Conservation (phyloP, 371 early-diverging fungal species). For the Mortierella sp. region DNA sequence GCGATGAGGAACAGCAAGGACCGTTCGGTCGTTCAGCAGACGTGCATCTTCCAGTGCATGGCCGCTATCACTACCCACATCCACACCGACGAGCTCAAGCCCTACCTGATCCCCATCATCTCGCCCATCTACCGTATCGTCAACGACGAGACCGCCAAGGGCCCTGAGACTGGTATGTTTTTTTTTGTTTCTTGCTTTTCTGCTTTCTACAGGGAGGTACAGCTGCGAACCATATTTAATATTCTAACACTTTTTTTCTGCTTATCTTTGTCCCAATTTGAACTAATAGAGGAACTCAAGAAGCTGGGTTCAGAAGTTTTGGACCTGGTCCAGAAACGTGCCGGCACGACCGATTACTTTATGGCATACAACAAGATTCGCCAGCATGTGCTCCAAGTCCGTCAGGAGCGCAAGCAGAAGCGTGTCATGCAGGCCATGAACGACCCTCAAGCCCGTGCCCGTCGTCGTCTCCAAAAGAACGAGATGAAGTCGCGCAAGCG, state of each 20-base stretch:
- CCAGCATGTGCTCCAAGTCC: constrained; percentile 67
- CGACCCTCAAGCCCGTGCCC: constrained; percentile 77
- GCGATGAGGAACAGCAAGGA: constrained; percentile 55
- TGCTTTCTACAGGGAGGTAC: neutral
- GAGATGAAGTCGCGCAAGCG: constrained; percentile 72
- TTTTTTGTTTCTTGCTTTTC: neutral
- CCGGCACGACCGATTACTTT: constrained; percentile 84
- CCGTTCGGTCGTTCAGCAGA: constrained; percentile 66
- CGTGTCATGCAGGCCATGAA: constrained; percentile 78
- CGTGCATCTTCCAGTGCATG: constrained; percentile 88
- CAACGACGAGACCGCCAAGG: constrained; percentile 79
- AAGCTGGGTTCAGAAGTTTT: constrained; percentile 85
- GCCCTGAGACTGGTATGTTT: constrained; percentile 67
- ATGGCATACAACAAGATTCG: constrained; percentile 81
- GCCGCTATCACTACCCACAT: constrained; percentile 87
- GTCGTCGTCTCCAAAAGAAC: constrained; percentile 74
- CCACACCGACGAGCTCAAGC: constrained; percentile 66
- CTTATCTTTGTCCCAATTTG: neutral
- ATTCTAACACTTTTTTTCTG: neutral
- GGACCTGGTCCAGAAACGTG: constrained; percentile 80
- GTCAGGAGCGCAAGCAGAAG: constrained; percentile 77
- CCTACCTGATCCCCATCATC: constrained; percentile 81
- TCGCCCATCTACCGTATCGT: constrained; percentile 86
- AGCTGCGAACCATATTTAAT: no score
- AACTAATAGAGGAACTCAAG: constrained; percentile 76